These are phyloP conservation scores for Chloropicon primus DNA, from an alignment of 139 green algal genomes.

Conservation along the genomic window DNA sequence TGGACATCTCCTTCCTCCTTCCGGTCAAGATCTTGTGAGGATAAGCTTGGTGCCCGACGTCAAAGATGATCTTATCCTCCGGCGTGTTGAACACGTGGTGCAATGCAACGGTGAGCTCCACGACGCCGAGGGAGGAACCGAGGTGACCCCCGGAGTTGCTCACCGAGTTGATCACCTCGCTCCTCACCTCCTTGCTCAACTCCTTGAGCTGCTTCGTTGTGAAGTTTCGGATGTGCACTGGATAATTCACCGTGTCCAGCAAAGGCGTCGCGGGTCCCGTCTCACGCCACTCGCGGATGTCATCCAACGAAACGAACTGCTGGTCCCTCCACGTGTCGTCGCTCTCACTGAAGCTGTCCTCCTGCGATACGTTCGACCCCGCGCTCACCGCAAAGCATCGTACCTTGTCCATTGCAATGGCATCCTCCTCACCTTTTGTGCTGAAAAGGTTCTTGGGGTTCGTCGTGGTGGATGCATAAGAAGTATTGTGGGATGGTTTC, in stretches of 20 bases:
- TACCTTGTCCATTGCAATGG: not conserved
- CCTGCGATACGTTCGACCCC: not conserved
- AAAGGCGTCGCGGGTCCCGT: constrained; percentile 70
- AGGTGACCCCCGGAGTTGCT: constrained; percentile 84
- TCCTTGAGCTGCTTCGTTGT: constrained; percentile 71
- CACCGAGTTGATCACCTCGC: constrained; percentile 87
- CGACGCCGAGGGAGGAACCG: constrained; percentile 82
- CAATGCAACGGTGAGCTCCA: constrained; percentile 94
- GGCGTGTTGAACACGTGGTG: constrained; percentile 96
- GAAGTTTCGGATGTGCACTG: constrained; percentile 97
- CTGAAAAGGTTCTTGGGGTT: not conserved
- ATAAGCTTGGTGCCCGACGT: constrained; percentile 94
- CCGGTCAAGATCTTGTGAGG: constrained; percentile 98
- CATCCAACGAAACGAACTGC: not conserved
- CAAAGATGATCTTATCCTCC: constrained; percentile 91
- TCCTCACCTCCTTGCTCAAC: constrained; percentile 87
- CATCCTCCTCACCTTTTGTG: too few species aligned
- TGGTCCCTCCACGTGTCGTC: not conserved
- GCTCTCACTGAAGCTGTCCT: not conserved
- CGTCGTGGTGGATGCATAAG: too few species aligned
- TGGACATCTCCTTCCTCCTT: constrained; percentile 67
- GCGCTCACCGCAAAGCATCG: not conserved
- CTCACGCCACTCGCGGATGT: not conserved
- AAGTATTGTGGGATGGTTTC: too few species aligned
- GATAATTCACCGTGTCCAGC: constrained; percentile 94